These are phyloP conservation scores for Vanderwaltozyma yarrowii DNA, from an alignment of 805 yeast genomes.

Conservation along the genomic window DNA sequence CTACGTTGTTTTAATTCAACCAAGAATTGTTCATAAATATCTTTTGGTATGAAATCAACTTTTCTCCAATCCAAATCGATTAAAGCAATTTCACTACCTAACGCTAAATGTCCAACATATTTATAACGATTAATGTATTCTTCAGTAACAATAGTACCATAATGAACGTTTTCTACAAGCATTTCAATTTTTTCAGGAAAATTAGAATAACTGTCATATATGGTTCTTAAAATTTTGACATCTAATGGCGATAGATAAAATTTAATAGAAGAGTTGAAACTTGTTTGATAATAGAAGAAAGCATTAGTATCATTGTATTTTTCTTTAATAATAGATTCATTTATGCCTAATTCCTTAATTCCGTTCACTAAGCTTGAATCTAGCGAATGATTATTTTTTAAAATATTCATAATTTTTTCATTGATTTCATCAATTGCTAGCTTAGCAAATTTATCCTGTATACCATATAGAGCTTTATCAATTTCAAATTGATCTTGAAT, in stretches of 20 bases:
- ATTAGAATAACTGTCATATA: conserved; percentile 49
- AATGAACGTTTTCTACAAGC: conserved; percentile 58
- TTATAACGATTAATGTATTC: conserved; percentile 52
- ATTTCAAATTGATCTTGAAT: conserved; percentile 42
- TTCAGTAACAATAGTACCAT: conserved; percentile 54
- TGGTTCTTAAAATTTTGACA: conserved; percentile 54
- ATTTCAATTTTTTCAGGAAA: conserved; percentile 60
- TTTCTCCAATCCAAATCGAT: conserved; percentile 77
- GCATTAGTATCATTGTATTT: conserved; percentile 34
- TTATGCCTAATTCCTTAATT: conserved; percentile 1
- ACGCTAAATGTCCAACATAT: conserved; percentile 71
- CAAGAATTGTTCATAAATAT: conserved; percentile 37
- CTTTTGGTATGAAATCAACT: conserved; percentile 34
- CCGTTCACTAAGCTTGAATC: conserved; percentile 4
- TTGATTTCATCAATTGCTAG: conserved; percentile 50
- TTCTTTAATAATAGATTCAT: conserved; percentile 5
- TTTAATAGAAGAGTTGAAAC: conserved; percentile 53
- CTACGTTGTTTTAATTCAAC: conserved; percentile 50
- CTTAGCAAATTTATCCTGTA: conserved; percentile 43
- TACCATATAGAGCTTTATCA: conserved; percentile 52
- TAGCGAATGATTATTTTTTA: conserved; percentile 6
- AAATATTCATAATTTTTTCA: conserved; percentile 33
- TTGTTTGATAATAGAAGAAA: conserved; percentile 70
- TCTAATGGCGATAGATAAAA: conserved; percentile 74
- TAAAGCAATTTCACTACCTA: conserved; percentile 75